Evolutionary conservation across 75 land plant species (phyloP).

Genomic region (Cryptomeria japonica): DNA sequence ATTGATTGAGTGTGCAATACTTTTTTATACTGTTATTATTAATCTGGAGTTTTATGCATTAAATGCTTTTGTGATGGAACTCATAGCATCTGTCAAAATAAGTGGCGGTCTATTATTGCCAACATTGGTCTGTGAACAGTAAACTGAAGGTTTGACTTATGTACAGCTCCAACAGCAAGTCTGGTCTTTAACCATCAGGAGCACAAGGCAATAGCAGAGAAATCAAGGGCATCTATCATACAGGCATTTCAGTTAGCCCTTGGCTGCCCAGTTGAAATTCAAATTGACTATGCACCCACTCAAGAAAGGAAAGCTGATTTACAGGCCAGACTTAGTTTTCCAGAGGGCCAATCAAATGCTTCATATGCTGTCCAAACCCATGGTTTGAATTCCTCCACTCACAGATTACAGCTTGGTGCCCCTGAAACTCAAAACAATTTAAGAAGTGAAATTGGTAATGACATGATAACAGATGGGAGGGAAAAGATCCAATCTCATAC

Average conservation of each 20-base stretch:
- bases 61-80: background rate
- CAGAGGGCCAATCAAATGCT: slow-evolving; percentile 14
- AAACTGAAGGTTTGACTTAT: background rate
- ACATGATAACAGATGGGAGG: slow-evolving; percentile 1
- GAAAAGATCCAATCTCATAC: slow-evolving; percentile 13
- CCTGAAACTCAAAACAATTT: background rate
- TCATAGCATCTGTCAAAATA: background rate
- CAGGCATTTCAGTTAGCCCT: slow-evolving; percentile 83
- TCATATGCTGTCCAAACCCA: slow-evolving; percentile 9
- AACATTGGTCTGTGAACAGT: background rate
- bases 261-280: slow-evolving; percentile 62
- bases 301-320: slow-evolving; percentile 24
- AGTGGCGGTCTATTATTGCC: background rate
- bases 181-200: slow-evolving; percentile 56
- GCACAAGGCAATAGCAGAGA: slow-evolving; percentile 67
- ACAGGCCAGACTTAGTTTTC: slow-evolving; percentile 13
- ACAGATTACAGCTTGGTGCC: background rate
- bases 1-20: background rate
- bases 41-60: background rate
- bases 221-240: slow-evolving; percentile 56
- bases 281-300: slow-evolving; percentile 46
- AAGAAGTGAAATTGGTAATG: slow-evolving; percentile 12
- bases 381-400: background rate
- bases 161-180: slow-evolving; percentile 63
- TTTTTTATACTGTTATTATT: background rate